Conservation (phyloP, 768 basidiomycete genomes). For the Exidia glandulosa region DNA sequence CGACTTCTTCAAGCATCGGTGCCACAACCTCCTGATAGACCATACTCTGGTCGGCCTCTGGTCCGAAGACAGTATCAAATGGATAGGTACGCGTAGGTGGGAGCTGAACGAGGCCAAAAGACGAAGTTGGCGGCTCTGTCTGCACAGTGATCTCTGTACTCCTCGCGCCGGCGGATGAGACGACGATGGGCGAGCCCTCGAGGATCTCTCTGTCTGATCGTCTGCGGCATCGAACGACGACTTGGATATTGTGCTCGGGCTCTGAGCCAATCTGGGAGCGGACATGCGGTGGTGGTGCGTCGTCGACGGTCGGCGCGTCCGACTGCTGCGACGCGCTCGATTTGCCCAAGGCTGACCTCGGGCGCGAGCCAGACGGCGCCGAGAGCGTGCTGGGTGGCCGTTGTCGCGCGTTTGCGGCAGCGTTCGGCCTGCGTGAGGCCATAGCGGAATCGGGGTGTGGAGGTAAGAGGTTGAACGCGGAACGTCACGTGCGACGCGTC, state of each 20-base stretch:
- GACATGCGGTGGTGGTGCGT: background rate
- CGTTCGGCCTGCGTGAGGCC: background rate
- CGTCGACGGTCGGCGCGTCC: background rate
- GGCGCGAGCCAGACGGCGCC: background rate
- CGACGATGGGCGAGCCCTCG: conserved; percentile 80
- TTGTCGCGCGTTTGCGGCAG: background rate
- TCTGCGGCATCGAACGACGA: conserved; percentile 80
- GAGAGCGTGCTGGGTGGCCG: background rate
- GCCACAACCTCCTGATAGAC: conserved; percentile 89
- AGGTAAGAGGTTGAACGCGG: background rate
- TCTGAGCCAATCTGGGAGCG: conserved; percentile 15
- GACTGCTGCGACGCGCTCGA: background rate
- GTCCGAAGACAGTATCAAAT: conserved; percentile 93
- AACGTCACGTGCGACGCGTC: background rate
- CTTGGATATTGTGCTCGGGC: conserved; percentile 79
- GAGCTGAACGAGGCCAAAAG: conserved; percentile 61
- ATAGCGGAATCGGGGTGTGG: background rate
- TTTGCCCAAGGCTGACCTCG: background rate
- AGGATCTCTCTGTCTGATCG: conserved; percentile 78
- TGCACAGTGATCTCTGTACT: conserved; percentile 73
- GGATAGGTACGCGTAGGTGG: conserved; percentile 79
- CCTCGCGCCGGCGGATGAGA: conserved; percentile 65
- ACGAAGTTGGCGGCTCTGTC: conserved; percentile 55
- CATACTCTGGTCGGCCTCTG: conserved; percentile 90
- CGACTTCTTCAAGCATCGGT: conserved; percentile 88